These are phyloP conservation scores for Eimeria brunetti DNA, from an alignment of 169 alveolate species.

Conservation along the genomic window DNA sequence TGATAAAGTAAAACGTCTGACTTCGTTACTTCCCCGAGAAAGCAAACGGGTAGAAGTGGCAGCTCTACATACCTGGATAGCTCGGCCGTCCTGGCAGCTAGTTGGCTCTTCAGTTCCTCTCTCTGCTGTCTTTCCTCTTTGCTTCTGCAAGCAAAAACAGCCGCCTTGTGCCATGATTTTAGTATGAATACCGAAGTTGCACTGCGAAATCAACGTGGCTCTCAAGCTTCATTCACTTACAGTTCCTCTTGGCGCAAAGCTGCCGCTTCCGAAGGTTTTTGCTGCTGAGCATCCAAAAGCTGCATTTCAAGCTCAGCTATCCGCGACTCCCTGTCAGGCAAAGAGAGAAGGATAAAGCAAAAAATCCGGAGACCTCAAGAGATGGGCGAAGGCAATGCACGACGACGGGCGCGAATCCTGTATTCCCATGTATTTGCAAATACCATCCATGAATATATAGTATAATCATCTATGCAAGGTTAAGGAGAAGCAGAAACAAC, in stretches of 20 bases:
- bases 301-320: conserved; percentile 57
- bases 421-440: neutral
- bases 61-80: neutral
- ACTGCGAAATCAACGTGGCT: neutral
- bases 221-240: neutral
- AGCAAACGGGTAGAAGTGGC: neutral
- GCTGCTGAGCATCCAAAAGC: conserved; percentile 63
- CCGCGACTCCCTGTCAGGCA: conserved; percentile 41
- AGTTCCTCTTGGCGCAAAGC: neutral
- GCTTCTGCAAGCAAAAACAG: conserved; percentile 1
- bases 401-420: neutral
- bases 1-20: neutral
- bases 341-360: neutral
- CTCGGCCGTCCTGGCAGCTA: conserved; percentile 33
- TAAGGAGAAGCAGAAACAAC: neutral
- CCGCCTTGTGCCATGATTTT: neutral
- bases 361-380: neutral
- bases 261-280: conserved; percentile 17
- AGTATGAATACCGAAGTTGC: neutral
- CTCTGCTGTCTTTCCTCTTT: neutral
- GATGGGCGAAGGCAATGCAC: neutral
- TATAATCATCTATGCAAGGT: neutral
- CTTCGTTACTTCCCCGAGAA: neutral
- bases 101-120: conserved; percentile 25
- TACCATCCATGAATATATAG: neutral